A percentile compares a stretch with the other conserved stretches of the same genome.
phyloP scores from a whole-genome alignment of 2,329 filamentous ascomycete genomes.

The Teratosphaeriaceae sp. region DNA sequence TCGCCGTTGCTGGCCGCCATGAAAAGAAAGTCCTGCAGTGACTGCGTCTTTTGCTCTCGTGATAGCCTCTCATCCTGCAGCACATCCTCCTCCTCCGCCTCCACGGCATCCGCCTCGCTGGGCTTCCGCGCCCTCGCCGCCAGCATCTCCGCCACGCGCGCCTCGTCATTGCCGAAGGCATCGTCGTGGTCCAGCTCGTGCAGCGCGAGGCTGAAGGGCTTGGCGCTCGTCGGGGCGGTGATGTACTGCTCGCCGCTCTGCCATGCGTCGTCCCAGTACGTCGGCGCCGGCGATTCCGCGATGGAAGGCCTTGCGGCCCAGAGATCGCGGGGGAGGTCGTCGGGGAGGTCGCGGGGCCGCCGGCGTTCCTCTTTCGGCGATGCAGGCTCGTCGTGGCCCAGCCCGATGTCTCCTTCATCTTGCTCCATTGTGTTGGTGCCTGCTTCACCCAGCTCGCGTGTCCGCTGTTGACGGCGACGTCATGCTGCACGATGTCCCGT shows the following conservation, averaged over 20 bases:
- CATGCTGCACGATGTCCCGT: neutral
- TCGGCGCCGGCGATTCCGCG: neutral
- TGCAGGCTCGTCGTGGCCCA: slow-evolving; percentile 1
- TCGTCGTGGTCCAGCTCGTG: slow-evolving; percentile 71
- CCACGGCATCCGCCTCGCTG: slow-evolving; percentile 55
- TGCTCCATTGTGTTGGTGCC: neutral
- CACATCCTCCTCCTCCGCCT: slow-evolving; percentile 74
- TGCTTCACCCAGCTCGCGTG: neutral
- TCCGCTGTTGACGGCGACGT: neutral
- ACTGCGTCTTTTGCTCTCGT: slow-evolving; percentile 68
- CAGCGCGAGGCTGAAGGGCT: slow-evolving; percentile 81
- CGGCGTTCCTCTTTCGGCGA: neutral
- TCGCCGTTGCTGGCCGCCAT: slow-evolving; percentile 98
- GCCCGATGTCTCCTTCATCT: neutral
- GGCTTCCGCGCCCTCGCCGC: slow-evolving; percentile 86
- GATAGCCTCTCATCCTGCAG: slow-evolving; percentile 67
- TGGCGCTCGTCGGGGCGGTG: slow-evolving; percentile 75
- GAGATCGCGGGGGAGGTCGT: neutral
- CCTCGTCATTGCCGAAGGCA: slow-evolving; percentile 67
- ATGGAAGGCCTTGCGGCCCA: neutral
- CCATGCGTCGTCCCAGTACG: slow-evolving; percentile 5
- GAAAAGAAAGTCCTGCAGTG: slow-evolving; percentile 80
- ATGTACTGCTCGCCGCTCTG: slow-evolving; percentile 77
- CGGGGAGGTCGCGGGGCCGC: neutral
- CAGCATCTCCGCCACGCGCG: slow-evolving; percentile 89